Evolutionary conservation across 2,329 filamentous ascomycete species (phyloP).

Genomic region (Massarina eburnea): DNA sequence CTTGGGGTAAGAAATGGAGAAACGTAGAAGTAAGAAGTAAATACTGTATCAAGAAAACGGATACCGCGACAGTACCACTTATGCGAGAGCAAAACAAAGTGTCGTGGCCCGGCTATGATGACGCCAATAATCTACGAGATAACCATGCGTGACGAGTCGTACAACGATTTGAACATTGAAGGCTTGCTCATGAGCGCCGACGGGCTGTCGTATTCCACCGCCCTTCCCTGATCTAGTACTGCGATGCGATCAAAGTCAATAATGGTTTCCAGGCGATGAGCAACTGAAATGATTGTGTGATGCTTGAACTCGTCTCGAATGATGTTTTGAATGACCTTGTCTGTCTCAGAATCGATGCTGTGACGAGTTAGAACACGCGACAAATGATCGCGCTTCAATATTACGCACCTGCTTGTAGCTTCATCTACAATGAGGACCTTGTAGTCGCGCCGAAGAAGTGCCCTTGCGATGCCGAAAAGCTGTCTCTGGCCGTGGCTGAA

Average conservation of each 20-base stretch:
- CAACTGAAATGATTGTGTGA: conserved; percentile 62
- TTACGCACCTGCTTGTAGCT: conserved; percentile 36
- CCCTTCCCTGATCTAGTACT: conserved; percentile 53
- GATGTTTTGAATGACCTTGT: conserved; percentile 59
- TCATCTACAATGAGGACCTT: conserved; percentile 36
- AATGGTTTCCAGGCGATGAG: conserved; percentile 60
- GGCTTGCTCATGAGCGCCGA: too few relatives aligned
- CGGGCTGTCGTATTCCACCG: conserved; percentile 54
- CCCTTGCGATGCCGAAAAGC: conserved; percentile 64
- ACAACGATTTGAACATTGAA: too few relatives aligned
- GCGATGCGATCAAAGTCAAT: conserved; percentile 56
- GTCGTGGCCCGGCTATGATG: too few relatives aligned
- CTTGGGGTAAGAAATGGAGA: too few relatives aligned
- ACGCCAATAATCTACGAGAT: too few relatives aligned
- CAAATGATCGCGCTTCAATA: not conserved
- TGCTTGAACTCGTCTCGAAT: conserved; percentile 56
- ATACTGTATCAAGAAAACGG: too few relatives aligned
- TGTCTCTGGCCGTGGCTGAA: conserved; percentile 59
- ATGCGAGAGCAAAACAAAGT: too few relatives aligned
- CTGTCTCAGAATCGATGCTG: conserved; percentile 60
- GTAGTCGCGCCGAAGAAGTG: conserved; percentile 49
- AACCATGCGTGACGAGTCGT: too few relatives aligned
- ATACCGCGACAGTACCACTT: too few relatives aligned
- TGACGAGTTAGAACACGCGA: conserved; percentile 8
- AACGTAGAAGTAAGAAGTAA: too few relatives aligned